These are phyloP conservation scores for Lactuca saligna DNA, from an alignment of 129 eudicot genomes.

Conservation along the genomic window DNA sequence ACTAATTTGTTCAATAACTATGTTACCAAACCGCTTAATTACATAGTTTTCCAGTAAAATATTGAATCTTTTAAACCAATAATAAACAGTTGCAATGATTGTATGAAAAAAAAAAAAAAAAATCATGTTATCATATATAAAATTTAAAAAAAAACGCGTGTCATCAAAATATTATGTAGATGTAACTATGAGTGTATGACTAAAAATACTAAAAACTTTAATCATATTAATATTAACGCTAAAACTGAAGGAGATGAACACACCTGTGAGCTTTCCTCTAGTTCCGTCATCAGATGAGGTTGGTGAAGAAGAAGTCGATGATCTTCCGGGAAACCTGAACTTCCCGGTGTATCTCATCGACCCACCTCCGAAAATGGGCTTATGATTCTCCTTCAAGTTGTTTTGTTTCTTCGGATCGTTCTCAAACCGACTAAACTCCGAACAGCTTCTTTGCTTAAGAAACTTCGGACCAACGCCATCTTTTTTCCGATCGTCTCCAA, in stretches of 20 bases:
- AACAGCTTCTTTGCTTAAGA: constrained; percentile 56
- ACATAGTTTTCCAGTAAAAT: no score
- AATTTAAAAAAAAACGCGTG: no score
- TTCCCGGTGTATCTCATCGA: constrained; percentile 68
- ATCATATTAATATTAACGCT: neutral
- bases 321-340: constrained; percentile 43
- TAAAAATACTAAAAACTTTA: neutral
- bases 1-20: no score
- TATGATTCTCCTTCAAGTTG: constrained; percentile 54
- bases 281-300: constrained; percentile 18
- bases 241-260: neutral
- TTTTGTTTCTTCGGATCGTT: constrained; percentile 7
- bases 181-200: neutral
- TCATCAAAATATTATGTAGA: no score
- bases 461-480: constrained; percentile 6
- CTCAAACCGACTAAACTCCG: constrained; percentile 54
- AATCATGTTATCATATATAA: no score
- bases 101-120: no score
- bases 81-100: no score
- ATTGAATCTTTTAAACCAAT: no score
- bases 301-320: constrained; percentile 28
- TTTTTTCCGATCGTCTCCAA: constrained; percentile 42
- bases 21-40: no score
- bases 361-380: constrained; percentile 56
- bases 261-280: constrained; percentile 8